Evolutionary conservation across 31 red algal species (phyloP).

Genomic region (Porphyra umbilicalis): DNA sequence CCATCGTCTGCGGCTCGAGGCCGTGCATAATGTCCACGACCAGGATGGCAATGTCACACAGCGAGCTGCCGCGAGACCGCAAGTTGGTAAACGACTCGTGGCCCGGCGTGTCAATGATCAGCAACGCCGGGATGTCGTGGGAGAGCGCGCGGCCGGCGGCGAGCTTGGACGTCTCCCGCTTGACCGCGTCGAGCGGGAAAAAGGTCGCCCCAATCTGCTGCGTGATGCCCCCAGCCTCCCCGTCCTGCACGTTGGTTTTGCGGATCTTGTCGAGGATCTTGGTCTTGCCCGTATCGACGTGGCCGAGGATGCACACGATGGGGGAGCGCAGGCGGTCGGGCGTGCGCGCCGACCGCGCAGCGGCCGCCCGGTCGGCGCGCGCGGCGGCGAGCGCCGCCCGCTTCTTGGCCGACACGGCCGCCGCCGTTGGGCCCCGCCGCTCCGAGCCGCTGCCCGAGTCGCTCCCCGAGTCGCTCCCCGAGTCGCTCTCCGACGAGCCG

Average conservation of each 20-base stretch:
- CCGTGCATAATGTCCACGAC: constrained; percentile 99
- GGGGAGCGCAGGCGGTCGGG: constrained; percentile 77
- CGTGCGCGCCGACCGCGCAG: constrained; percentile 27
- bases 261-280: constrained; percentile 98
- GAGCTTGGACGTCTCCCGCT: constrained; percentile 81
- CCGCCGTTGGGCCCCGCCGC: constrained; percentile 49
- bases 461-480: constrained; percentile 15
- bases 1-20: constrained; percentile 90
- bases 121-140: constrained; percentile 86
- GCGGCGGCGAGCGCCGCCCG: constrained; percentile 17
- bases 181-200: constrained; percentile 89
- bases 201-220: constrained; percentile 99
- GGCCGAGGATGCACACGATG: constrained; percentile 95
- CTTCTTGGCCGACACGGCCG: constrained; percentile 51
- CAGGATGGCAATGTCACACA: constrained; percentile 99
- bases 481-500: constrained; percentile 15
- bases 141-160: constrained; percentile 39
- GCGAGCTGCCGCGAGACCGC: constrained; percentile 90
- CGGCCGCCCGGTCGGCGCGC: constrained; percentile 23
- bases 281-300: constrained; percentile 99
- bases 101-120: constrained; percentile 99
- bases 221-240: constrained; percentile 98
- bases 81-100: constrained; percentile 99
- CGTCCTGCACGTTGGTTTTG: constrained; percentile 95
- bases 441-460: constrained; percentile 35